Conservation (phyloP, 2,329 filamentous ascomycete species). For the Fusarium subglutinans region DNA sequence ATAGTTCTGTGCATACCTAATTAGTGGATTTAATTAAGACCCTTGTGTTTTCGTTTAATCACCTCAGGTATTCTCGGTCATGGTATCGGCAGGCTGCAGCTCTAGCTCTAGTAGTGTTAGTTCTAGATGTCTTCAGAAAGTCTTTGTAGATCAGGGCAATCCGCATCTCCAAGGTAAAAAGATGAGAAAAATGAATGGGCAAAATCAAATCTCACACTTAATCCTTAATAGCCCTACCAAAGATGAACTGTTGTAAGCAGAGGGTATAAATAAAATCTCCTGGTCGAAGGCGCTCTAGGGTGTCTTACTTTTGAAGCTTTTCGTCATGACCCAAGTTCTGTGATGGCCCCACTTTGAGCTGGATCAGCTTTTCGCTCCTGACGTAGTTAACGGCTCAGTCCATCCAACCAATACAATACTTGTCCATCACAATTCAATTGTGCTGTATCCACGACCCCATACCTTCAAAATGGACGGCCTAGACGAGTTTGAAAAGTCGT, state of each 20-base stretch:
- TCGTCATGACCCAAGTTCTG: neutral
- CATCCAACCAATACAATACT: neutral
- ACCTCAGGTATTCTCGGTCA: no score
- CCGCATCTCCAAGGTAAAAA: neutral
- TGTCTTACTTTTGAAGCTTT: neutral
- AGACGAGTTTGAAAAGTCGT: constrained; percentile 79
- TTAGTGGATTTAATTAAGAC: accelerated
- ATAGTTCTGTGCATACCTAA: accelerated
- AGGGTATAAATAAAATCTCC: neutral
- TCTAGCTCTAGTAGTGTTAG: no score
- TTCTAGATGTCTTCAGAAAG: no score
- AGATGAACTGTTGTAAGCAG: accelerated
- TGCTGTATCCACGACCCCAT: accelerated
- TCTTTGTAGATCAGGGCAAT: neutral
- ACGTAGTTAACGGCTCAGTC: constrained; percentile 13
- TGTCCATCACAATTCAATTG: neutral
- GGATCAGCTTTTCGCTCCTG: constrained; percentile 24
- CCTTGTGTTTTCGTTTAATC: neutral
- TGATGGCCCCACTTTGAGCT: constrained; percentile 8
- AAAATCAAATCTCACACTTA: neutral
- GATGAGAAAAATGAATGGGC: no score
- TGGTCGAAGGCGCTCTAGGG: neutral
- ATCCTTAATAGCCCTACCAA: accelerated
- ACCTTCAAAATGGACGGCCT: constrained; percentile 60
- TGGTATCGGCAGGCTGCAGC: no score